These are phyloP conservation scores for Osmanthus fragrans DNA, from an alignment of 257 asterid species.

Conservation along the genomic window DNA sequence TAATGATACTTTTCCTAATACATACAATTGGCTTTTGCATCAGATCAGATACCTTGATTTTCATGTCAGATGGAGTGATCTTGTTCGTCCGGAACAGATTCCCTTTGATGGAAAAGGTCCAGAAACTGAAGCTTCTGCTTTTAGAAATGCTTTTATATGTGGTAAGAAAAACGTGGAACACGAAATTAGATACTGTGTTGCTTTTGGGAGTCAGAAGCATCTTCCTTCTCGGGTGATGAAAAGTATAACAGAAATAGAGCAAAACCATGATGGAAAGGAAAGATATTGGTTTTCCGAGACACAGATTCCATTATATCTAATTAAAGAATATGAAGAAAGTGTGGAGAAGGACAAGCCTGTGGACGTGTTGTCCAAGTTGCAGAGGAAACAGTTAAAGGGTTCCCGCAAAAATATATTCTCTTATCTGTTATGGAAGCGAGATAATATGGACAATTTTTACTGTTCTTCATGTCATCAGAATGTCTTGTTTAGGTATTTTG, in stretches of 20 bases:
- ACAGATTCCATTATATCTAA: slow-evolving; percentile 69
- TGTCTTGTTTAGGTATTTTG: slow-evolving; percentile 59
- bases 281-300: slow-evolving; percentile 80
- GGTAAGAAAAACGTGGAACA: slow-evolving; percentile 51
- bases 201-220: slow-evolving; percentile 78
- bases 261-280: slow-evolving; percentile 56
- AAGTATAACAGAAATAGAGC: slow-evolving; percentile 56
- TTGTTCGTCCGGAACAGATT: slow-evolving; percentile 65
- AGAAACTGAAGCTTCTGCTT: slow-evolving; percentile 73
- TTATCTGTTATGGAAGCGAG: slow-evolving; percentile 56
- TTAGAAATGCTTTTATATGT: slow-evolving; percentile 70
- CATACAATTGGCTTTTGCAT: slow-evolving; percentile 24
- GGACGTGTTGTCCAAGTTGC: slow-evolving; percentile 43
- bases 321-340: slow-evolving; percentile 70
- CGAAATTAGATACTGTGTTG: slow-evolving; percentile 64
- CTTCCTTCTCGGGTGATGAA: slow-evolving; percentile 85
- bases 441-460: slow-evolving; percentile 34
- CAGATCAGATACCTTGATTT: slow-evolving; percentile 82
- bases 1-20: slow-evolving; percentile 16
- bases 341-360: slow-evolving; percentile 37
- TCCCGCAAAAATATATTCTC: slow-evolving; percentile 50
- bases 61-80: slow-evolving; percentile 81
- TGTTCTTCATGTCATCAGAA: slow-evolving; percentile 63
- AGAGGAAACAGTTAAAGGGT: slow-evolving; percentile 43
- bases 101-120: slow-evolving; percentile 63